Conservation (phyloP, 306 rosid genomes). For the Pterocarpus macrocarpus region DNA sequence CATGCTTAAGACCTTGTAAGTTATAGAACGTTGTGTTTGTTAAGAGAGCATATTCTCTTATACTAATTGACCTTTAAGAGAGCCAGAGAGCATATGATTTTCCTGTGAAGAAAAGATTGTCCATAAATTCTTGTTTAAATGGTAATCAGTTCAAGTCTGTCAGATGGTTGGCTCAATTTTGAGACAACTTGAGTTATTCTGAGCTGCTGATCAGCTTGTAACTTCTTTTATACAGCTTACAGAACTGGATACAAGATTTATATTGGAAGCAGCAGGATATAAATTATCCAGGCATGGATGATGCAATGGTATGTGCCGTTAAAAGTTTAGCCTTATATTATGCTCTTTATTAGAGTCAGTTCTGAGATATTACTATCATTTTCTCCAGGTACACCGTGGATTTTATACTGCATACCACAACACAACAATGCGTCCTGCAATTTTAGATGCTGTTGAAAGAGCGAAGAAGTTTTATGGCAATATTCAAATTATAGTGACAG, state of each 20-base stretch:
- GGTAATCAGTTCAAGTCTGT: constrained; percentile 14
- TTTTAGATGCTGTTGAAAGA: constrained; percentile 80
- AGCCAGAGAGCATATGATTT: background rate
- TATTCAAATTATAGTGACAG: constrained; percentile 70
- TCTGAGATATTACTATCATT: constrained; percentile 45
- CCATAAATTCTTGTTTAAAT: constrained; percentile 7
- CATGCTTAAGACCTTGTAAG: constrained; percentile 14
- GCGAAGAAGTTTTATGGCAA: constrained; percentile 79
- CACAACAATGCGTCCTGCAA: constrained; percentile 86
- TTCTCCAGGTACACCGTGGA: constrained; percentile 90
- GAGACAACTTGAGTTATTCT: constrained; percentile 15
- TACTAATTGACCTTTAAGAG: constrained; percentile 2
- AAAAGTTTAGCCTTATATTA: constrained; percentile 37
- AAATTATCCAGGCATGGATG: constrained; percentile 93
- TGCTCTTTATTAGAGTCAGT: constrained; percentile 27
- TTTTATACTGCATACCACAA: constrained; percentile 92
- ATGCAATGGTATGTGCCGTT: constrained; percentile 77
- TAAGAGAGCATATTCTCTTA: constrained; percentile 1
- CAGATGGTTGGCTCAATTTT: constrained; percentile 30
- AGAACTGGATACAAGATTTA: constrained; percentile 95
- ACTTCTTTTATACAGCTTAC: constrained; percentile 73
- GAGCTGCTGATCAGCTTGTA: constrained; percentile 43
- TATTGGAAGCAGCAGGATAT: constrained; percentile 94
- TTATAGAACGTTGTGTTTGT: constrained; percentile 2
- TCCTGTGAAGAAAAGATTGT: constrained; percentile 14